phyloP scores from a whole-genome alignment of 1,284 basidiomycete genomes.

The Caloboletus inedulis region DNA sequence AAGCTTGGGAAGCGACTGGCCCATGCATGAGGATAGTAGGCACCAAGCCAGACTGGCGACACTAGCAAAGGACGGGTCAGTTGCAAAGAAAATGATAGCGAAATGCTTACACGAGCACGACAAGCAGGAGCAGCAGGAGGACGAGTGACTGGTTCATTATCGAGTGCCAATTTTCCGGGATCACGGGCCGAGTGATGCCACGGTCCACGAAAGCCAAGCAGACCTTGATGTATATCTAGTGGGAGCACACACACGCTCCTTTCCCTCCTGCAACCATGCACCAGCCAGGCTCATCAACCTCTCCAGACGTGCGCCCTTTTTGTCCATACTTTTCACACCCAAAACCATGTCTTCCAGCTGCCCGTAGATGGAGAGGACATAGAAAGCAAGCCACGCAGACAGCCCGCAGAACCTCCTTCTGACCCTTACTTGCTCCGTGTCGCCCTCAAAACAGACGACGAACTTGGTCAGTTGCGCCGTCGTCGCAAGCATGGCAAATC shows the following conservation, averaged over 20 bases:
- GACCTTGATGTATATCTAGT: too few relatives aligned
- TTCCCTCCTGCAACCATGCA: conserved; percentile 1
- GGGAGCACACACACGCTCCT: too few relatives aligned
- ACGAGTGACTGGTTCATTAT: conserved; percentile 22
- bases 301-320: conserved; percentile 13
- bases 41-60: conserved; percentile 57
- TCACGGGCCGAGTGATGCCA: too few relatives aligned
- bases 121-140: conserved; percentile 36
- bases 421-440: conserved; percentile 64
- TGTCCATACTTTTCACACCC: background rate
- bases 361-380: conserved; percentile 37
- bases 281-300: background rate
- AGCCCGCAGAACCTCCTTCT: conserved; percentile 15
- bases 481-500: conserved; percentile 56
- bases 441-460: conserved; percentile 56
- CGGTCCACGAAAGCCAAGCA: too few relatives aligned
- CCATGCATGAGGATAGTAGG: conserved; percentile 62
- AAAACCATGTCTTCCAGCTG: conserved; percentile 14
- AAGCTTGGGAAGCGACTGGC: conserved; percentile 42
- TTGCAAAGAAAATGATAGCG: background rate
- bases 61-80: conserved; percentile 33
- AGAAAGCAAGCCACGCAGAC: conserved; percentile 38
- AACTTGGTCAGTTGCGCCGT: conserved; percentile 58
- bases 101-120: conserved; percentile 42
- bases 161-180: too few relatives aligned